A percentile compares a stretch with the other conserved stretches of the same genome.
phyloP scores from a whole-genome alignment of 495 filamentous ascomycete species.

The Trichoderma orchidacearum region DNA sequence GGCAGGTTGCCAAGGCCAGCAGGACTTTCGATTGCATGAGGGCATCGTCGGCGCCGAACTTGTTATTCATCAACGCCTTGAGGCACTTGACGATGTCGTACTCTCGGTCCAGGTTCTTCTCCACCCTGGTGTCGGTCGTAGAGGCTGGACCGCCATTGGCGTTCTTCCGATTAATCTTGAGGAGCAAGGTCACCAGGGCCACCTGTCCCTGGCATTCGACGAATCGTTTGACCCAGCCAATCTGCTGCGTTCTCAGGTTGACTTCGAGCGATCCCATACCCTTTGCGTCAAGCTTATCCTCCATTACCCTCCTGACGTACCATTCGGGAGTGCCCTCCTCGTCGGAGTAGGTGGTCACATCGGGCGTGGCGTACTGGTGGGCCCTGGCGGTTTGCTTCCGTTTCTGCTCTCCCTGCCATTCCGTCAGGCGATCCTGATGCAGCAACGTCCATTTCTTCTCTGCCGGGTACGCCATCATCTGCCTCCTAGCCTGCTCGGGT shows the following conservation, averaged over 20 bases:
- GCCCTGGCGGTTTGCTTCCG: constrained; percentile 58
- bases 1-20: constrained; percentile 71
- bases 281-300: constrained; percentile 84
- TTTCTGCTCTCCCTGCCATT: constrained; percentile 90
- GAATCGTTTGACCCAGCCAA: constrained; percentile 93
- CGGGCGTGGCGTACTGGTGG: constrained; percentile 39
- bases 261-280: constrained; percentile 84
- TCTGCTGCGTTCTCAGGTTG: constrained; percentile 88
- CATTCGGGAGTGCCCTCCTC: constrained; percentile 96
- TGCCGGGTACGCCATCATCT: constrained; percentile 89
- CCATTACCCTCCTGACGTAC: constrained; percentile 96
- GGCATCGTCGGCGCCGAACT: constrained; percentile 97
- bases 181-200: constrained; percentile 83
- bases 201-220: constrained; percentile 97
- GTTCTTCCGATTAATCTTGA: constrained; percentile 82
- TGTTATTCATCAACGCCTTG: constrained; percentile 97
- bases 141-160: constrained; percentile 58
- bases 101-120: constrained; percentile 79
- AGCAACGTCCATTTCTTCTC: constrained; percentile 96
- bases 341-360: constrained; percentile 59
- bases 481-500: constrained; percentile 85
- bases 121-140: constrained; percentile 36
- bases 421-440: constrained; percentile 84
- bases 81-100: constrained; percentile 97
- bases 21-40: constrained; percentile 79